Conservation (phyloP, 139 green algal genomes). For the Haematococcus sp. region DNA sequence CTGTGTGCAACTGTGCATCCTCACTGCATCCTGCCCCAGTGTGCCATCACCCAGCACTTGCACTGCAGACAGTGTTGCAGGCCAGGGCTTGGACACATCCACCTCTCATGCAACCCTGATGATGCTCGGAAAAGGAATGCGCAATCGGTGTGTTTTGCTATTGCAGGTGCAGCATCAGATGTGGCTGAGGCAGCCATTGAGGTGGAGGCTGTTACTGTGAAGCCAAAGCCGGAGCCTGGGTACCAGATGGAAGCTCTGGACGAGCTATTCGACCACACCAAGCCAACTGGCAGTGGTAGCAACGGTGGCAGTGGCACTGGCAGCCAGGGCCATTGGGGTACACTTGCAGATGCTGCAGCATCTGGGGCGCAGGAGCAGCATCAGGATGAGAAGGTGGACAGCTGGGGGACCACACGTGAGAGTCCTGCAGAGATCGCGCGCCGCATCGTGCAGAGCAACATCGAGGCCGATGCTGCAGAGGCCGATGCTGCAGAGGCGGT, state of each 20-base stretch:
- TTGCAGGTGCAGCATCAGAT: not conserved
- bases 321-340: not conserved
- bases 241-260: conserved; percentile 40
- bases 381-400: conserved; percentile 10
- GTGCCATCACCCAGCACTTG: too few relatives aligned
- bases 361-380: not conserved
- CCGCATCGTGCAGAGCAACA: conserved; percentile 30
- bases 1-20: too few relatives aligned
- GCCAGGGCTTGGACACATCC: too few relatives aligned
- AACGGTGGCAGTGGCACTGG: not conserved
- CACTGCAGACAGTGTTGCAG: too few relatives aligned
- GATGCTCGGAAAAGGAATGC: too few relatives aligned
- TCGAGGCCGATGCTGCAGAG: not conserved
- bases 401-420: conserved; percentile 31
- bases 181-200: not conserved
- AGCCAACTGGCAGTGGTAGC: not conserved
- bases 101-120: not conserved
- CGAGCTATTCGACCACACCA: conserved; percentile 19
- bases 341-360: not conserved
- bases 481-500: not conserved
- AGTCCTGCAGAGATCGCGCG: conserved; percentile 33
- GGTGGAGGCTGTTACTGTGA: not conserved
- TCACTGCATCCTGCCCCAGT: too few relatives aligned
- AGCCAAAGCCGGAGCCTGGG: not conserved
- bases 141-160: too few relatives aligned